A percentile compares a stretch with the other conserved stretches of the same genome.
These are phyloP conservation scores for Mucor plumbeus DNA, from an alignment of 371 early-diverging fungal genomes.

Conservation along the genomic window DNA sequence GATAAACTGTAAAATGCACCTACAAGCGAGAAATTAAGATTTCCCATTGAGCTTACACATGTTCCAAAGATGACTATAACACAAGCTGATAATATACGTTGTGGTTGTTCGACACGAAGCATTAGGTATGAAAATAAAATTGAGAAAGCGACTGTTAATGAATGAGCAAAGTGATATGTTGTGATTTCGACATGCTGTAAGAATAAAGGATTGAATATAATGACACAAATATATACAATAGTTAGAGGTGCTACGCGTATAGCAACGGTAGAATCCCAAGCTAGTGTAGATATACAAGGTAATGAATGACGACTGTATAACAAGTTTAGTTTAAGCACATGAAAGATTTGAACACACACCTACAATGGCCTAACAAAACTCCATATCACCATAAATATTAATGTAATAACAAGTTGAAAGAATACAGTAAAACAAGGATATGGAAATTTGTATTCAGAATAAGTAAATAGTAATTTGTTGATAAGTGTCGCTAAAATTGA, in stretches of 20 bases:
- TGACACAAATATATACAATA: slow-evolving; percentile 58
- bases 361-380: slow-evolving; percentile 51
- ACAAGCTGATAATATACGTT: slow-evolving; percentile 46
- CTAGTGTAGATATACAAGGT: slow-evolving; percentile 50
- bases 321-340: too few species aligned
- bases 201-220: slow-evolving; percentile 64
- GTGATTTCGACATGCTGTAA: slow-evolving; percentile 64
- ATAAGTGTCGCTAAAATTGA: slow-evolving; percentile 62
- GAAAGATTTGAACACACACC: background rate
- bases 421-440: slow-evolving; percentile 64
- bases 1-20: slow-evolving; percentile 59
- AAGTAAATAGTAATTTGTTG: slow-evolving; percentile 63
- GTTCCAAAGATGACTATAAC: slow-evolving; percentile 59
- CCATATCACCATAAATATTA: slow-evolving; percentile 51
- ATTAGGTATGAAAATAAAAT: slow-evolving; percentile 58
- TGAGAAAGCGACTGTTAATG: slow-evolving; percentile 64
- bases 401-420: slow-evolving; percentile 58
- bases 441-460: slow-evolving; percentile 59
- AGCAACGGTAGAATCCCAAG: slow-evolving; percentile 53
- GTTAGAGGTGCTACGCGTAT: slow-evolving; percentile 57
- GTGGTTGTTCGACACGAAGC: slow-evolving; percentile 46
- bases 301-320: background rate
- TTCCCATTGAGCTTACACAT: slow-evolving; percentile 58
- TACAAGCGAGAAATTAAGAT: slow-evolving; percentile 60
- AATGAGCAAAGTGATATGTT: slow-evolving; percentile 63